phyloP scores from a whole-genome alignment of 306 rosid genomes.

The Arachis hypogaea region DNA sequence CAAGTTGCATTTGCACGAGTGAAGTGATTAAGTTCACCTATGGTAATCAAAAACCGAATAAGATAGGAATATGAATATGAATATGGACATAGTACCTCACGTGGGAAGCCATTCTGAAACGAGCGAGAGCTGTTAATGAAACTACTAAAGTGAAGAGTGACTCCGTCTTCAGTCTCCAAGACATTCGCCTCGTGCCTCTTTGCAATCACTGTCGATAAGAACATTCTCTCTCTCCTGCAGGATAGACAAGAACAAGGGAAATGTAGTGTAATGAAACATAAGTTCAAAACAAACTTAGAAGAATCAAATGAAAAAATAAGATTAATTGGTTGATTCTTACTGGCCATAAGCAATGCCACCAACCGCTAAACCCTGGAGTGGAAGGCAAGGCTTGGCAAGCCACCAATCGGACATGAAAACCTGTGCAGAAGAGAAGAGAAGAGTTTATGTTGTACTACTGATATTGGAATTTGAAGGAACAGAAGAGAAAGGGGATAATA shows the following conservation, averaged over 20 bases:
- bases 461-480: not conserved
- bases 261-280: not conserved
- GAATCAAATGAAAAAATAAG: not conserved
- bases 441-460: too few species aligned
- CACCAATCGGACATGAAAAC: conserved; percentile 50
- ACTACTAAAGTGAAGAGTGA: conserved; percentile 34
- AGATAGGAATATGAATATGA: not conserved
- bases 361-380: conserved; percentile 42
- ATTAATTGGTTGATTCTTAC: conserved; percentile 16
- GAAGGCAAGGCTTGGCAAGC: conserved; percentile 37
- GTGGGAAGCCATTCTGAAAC: conserved; percentile 43
- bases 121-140: conserved; percentile 42
- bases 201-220: conserved; percentile 38
- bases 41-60: not conserved
- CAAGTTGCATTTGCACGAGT: not conserved
- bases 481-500: not conserved
- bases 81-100: conserved; percentile 3
- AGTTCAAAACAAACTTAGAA: not conserved
- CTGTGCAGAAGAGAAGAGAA: conserved; percentile 14
- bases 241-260: too few species aligned
- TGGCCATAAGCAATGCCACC: conserved; percentile 42
- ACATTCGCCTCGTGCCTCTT: conserved; percentile 47
- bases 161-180: conserved; percentile 43
- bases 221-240: conserved; percentile 41
- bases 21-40: not conserved